Conservation (phyloP, 2,329 filamentous ascomycete species). For the Neocatenulostroma microsporum region DNA sequence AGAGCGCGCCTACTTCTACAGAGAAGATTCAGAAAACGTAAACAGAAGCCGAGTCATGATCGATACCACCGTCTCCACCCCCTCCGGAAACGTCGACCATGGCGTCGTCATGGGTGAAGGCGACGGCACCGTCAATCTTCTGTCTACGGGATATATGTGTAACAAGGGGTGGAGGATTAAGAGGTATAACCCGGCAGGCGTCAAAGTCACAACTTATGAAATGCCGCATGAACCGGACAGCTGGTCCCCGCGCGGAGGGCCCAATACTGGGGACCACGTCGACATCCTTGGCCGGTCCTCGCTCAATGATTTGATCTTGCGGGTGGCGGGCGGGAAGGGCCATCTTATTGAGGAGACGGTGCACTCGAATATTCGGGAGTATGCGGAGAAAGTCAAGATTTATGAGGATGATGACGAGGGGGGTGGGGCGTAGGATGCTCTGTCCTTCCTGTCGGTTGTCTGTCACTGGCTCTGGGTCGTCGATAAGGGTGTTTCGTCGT, state of each 20-base stretch:
- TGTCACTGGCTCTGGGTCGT: too few species aligned
- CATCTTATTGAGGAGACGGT: conserved; percentile 69
- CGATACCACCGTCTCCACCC: conserved; percentile 60
- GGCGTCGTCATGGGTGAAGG: conserved; percentile 95
- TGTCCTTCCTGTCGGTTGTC: too few species aligned
- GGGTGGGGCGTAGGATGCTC: too few species aligned
- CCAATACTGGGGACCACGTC: conserved; percentile 77
- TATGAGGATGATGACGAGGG: conserved; percentile 48
- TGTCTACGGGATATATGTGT: conserved; percentile 95
- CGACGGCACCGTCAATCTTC: conserved; percentile 85
- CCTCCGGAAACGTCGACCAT: conserved; percentile 59
- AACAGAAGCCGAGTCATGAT: conserved; percentile 47
- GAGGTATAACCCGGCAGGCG: conserved; percentile 81
- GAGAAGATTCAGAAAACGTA: conserved; percentile 57
- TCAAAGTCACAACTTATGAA: conserved; percentile 77
- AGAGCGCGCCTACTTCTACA: conserved; percentile 88
- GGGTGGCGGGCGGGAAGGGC: conserved; percentile 78
- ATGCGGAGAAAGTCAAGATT: conserved; percentile 75
- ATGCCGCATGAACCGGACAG: conserved; percentile 95
- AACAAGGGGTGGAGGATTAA: conserved; percentile 89
- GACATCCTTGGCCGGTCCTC: conserved; percentile 86
- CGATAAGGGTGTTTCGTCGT: too few species aligned
- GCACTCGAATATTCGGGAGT: conserved; percentile 72
- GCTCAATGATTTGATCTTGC: conserved; percentile 82
- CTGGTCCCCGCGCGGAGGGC: conserved; percentile 71